Evolutionary conservation across 305 asterid species (phyloP), one percentile per base, ranked within the genome.

Genomic region (Nicotiana rustica): DNA sequence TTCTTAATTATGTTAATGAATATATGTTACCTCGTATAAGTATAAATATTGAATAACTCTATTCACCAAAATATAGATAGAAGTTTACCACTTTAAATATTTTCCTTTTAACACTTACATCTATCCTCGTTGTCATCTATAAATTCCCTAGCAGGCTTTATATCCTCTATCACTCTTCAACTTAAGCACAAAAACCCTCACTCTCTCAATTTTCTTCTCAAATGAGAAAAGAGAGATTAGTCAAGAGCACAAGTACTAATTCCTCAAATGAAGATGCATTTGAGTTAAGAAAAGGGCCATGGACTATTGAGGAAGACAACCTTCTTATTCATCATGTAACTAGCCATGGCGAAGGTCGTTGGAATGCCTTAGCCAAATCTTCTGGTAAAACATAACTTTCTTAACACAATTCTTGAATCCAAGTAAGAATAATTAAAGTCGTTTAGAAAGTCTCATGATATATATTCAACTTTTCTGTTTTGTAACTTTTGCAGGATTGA

Each of bases 291-390:
- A 91, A 93, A 87, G 98, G 98, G 79, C 95, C 97, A 85, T 94
- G 98, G 98, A 91, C 95, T 10, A 84, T 90, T 77, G 98, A 93
- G 59, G 98, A 94, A 85, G 98, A 94, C 84, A 86, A 89, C 31
- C 92, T 93, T 83, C 94, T 94, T 29, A 90, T 89, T 83, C 89
- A 84, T 35, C 86, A 88, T 82, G 91, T 94, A 49, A 33, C 86
- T 31, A 85, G 84, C 81, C 90, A 90, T 83, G 94, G 98, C 2
- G 97, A 92, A 92, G 97, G 98, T 15, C 87, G 89, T 35, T 94
- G 97, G 97, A 93, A 93, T 80, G 84, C 92, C 44, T 82, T 90
- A 29, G 97, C 98, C 83, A 91, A 89, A 86, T 87, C 79, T 85
- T 92, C 97, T 85, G 97, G 98, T 92, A 68, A 8, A 18, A 29